A percentile compares a stretch with the other conserved stretches of the same genome.
These are phyloP conservation scores for Coffea humblotiana DNA, from an alignment of 305 asterid genomes.

Conservation along the genomic window DNA sequence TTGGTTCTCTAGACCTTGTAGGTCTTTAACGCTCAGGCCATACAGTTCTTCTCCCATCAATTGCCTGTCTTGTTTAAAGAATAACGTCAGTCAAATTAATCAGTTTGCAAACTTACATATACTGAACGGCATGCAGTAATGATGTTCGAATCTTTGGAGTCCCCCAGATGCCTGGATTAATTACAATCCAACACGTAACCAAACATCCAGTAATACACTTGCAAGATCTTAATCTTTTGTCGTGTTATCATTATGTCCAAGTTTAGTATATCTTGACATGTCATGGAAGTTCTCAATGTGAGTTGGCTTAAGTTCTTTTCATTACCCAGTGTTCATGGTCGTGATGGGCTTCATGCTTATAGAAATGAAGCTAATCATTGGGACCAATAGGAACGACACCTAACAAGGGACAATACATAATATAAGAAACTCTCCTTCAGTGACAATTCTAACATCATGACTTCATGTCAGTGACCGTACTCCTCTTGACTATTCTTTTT, in stretches of 20 bases:
- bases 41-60: slow-evolving; percentile 70
- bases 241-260: not conserved
- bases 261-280: not conserved
- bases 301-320: not conserved
- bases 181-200: no score
- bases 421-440: no score
- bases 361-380: not conserved
- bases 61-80: slow-evolving; percentile 41
- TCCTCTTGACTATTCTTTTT: not conserved
- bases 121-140: not conserved
- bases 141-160: no score
- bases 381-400: not conserved
- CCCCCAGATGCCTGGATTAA: no score
- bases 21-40: slow-evolving; percentile 58
- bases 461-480: not conserved
- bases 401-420: not conserved
- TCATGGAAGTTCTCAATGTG: not conserved
- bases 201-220: no score
- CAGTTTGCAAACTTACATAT: not conserved
- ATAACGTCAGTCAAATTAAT: not conserved
- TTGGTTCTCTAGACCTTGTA: slow-evolving; percentile 59
- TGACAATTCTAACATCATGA: not conserved
- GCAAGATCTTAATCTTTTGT: no score
- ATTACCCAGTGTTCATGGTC: not conserved
- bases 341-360: not conserved